These are phyloP conservation scores for Mycena rebaudengoi DNA, from an alignment of 768 basidiomycete species.

Conservation along the genomic window DNA sequence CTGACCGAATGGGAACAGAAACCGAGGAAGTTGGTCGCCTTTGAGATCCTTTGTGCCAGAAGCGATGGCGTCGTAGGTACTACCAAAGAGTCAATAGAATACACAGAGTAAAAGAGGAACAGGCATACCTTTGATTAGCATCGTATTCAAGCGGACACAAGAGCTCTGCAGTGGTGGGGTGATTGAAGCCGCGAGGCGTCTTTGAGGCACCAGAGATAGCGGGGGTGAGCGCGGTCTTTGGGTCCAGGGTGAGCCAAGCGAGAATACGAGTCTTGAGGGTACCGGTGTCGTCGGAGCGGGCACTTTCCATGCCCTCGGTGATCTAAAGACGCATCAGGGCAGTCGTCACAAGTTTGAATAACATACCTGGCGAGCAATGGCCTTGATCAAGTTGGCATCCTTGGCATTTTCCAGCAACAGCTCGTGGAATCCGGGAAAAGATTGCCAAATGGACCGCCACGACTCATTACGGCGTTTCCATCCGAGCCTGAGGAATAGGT, in stretches of 20 bases:
- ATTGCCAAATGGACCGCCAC: not conserved
- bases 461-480: not conserved
- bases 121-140: not conserved
- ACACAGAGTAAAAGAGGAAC: not conserved
- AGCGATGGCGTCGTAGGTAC: not conserved
- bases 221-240: not conserved
- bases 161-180: not conserved
- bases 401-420: not conserved
- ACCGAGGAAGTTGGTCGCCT: not conserved
- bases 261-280: not conserved
- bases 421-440: not conserved
- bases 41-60: not conserved
- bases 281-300: not conserved
- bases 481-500: accelerated
- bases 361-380: not conserved
- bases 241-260: not conserved
- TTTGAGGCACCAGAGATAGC: not conserved
- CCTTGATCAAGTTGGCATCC: not conserved
- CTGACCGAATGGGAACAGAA: not conserved
- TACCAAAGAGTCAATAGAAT: not conserved
- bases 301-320: not conserved
- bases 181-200: not conserved
- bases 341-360: not conserved
- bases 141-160: not conserved
- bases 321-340: not conserved